Base-by-base conservation (phyloP, 2,329 filamentous ascomycete species). In the Clarireedia hainanense region DNA sequence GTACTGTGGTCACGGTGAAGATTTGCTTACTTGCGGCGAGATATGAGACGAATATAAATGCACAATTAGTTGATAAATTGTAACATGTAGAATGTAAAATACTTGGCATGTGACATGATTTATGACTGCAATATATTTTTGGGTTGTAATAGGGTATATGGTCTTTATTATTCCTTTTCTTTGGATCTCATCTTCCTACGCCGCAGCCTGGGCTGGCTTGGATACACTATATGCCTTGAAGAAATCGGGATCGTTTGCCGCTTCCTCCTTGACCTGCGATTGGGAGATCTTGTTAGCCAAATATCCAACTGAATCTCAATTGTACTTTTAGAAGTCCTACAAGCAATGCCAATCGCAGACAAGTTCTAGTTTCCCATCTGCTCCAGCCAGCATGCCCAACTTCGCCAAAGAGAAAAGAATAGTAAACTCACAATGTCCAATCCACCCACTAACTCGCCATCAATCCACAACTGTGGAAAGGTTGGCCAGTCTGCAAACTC, bases 401-500 rank as follows among this genome's bases (percentile, higher is more conserved):
- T 34, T 12, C 30, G 12, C 30, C 30, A 34, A 3, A 42, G 17
- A 42, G 9, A 42, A 5, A 46, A 59, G 89, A 83, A 74, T 95
- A 96, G 70, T 6, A 12, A 37, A 76, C 90, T 79, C 76, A 96
- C 92, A 73, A 99, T 99, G 71, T 99, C 94, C 65, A 99, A 74
- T 1, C 94, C 94, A 57, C 94, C 92, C 23, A 97, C 86, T 50
- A 99, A 76, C 71, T 96, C 91, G 14, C 94, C 92, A 58, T 86
- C 82, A 12, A 95, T 83, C 85, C 92, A 99, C 60, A 99, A 75
- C 73, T 99, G 94, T 20, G 94, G 94, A 73, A 90, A 99, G 0
- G 94, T 99, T 9, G 94, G 94, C 94, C 94, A 99, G 60, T 97
- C 94, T n/a, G 91, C 91, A 71, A 85, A 97, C 74, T 94, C 89